Evolutionary conservation across 2,329 filamentous ascomycete genomes (phyloP), one percentile per base, ranked within the genome.

Genomic region (Neopestalotiopsis sp.): DNA sequence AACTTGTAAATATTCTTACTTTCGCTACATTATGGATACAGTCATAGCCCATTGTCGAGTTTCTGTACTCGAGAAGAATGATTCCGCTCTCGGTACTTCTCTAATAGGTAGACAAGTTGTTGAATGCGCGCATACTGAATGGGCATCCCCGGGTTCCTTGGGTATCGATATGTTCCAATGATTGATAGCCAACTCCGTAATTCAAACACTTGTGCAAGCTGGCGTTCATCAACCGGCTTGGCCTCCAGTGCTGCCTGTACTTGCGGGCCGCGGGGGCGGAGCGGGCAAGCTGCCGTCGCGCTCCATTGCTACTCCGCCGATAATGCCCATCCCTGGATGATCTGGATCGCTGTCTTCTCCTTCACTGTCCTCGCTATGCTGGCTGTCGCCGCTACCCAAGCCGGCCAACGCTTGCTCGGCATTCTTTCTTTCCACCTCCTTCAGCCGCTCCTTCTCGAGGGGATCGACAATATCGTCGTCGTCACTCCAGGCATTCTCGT

Each of bases 391-490:
- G 69, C 70, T 71, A 70, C 77, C 73, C 12, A 81, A 68, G 34
- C 76, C 75, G 10, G 76, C 77, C 56, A 81, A 77, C 63, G 81
- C 79, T 32, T 82, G 79, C 56, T 80, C 79, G 14, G 80, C 81
- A 3, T 81, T 80, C 76, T 83, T 83, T 30, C 81, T 76, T 75
- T 88, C 85, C 61, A 87, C 73, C 72, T 88, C 85, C 60, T 78
- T 80, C 65, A 88, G 75, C 49, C 89, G 81, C 72, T 84, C 81
- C 82, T 91, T 91, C 80, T 91, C 89, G 14, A 85, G 84, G 0
- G 83, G 81, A 69, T 91, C 89, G 32, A 91, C 84, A 28, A 91
- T 78, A 73, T 91, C 89, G 73, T 91, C 89, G 72, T 91, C 89
- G 68, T 88, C 88, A 74, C 88, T 91, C 84, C 88, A 90, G 75